Percentiles rank a stretch among this genome's conserved stretches.
These are phyloP conservation scores for Corynascus novoguineensis DNA, from an alignment of 495 filamentous ascomycete species.

Conservation along the genomic window DNA sequence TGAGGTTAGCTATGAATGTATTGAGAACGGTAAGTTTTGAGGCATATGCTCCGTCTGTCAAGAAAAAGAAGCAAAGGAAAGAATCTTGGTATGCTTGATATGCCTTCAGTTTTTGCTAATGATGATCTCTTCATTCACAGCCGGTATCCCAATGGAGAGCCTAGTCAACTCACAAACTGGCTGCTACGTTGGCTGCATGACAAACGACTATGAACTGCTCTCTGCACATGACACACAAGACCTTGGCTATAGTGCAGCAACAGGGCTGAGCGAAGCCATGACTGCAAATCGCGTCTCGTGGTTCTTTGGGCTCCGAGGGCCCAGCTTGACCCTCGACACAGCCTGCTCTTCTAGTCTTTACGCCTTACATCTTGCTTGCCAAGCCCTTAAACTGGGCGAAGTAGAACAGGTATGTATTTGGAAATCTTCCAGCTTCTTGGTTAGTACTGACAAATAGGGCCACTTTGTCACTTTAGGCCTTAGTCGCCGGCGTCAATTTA, in stretches of 20 bases:
- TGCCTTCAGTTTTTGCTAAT: too few relatives aligned
- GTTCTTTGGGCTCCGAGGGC: slow-evolving; percentile 46
- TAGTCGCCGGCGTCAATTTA: not conserved
- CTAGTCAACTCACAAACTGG: not conserved
- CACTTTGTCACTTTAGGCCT: not conserved
- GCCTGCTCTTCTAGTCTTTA: slow-evolving; percentile 49
- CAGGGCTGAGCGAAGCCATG: too few relatives aligned
- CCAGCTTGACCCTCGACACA: slow-evolving; percentile 47
- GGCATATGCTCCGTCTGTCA: too few relatives aligned
- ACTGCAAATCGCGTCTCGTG: slow-evolving; percentile 46
- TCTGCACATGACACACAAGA: not conserved
- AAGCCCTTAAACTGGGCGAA: too few relatives aligned
- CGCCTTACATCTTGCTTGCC: too few relatives aligned
- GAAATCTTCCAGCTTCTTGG: too few relatives aligned
- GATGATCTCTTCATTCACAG: not conserved
- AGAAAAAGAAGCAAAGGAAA: not conserved
- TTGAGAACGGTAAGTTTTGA: not conserved
- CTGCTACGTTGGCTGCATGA: not conserved
- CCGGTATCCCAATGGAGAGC: not conserved
- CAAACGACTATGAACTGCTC: not conserved
- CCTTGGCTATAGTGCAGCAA: too few relatives aligned
- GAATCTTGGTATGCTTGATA: too few relatives aligned
- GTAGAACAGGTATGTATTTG: too few relatives aligned
- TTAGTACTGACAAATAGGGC: too few relatives aligned
- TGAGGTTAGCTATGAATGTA: not conserved